phyloP scores from a whole-genome alignment of 2,329 filamentous ascomycete species.

The Calonectria pteridis region DNA sequence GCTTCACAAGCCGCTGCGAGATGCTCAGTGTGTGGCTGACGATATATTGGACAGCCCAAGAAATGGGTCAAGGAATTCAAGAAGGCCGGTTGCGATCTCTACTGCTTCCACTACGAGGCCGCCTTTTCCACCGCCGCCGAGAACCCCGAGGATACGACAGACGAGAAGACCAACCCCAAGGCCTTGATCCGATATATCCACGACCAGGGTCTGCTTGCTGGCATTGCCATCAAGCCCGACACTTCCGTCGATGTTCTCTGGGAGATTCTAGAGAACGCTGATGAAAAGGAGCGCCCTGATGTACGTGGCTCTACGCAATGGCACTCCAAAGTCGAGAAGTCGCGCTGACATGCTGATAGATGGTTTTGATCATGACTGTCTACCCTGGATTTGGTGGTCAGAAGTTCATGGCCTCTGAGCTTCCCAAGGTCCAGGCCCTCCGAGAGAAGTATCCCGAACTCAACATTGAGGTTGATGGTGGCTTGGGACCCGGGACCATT shows the following conservation, averaged over 20 bases:
- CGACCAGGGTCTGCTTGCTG: slow-evolving; percentile 86
- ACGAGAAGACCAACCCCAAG: slow-evolving; percentile 81
- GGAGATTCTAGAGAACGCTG: slow-evolving; percentile 82
- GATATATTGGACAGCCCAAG: slow-evolving; percentile 75
- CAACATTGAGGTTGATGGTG: slow-evolving; percentile 98
- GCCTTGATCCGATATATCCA: slow-evolving; percentile 94
- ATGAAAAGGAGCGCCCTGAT: slow-evolving; percentile 85
- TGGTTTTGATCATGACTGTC: slow-evolving; percentile 99
- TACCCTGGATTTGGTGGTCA: slow-evolving; percentile 97
- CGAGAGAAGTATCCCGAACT: slow-evolving; percentile 88
- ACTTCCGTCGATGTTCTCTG: slow-evolving; percentile 93
- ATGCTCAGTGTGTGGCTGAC: slow-evolving; percentile 24
- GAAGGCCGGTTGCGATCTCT: slow-evolving; percentile 94
- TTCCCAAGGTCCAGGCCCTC: slow-evolving; percentile 91
- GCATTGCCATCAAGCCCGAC: slow-evolving; percentile 94
- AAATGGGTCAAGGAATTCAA: slow-evolving; percentile 98
- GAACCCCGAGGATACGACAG: slow-evolving; percentile 76
- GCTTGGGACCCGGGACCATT: slow-evolving; percentile 88
- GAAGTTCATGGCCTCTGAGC: slow-evolving; percentile 96
- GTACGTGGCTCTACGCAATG: slow-evolving; percentile 66
- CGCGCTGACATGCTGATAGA: slow-evolving; percentile 66
- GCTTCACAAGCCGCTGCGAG: neutral
- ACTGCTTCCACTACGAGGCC: slow-evolving; percentile 99
- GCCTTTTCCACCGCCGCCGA: slow-evolving; percentile 90
- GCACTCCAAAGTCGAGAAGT: neutral